Percentiles rank a stretch among this genome's conserved stretches.
Conservation (phyloP, 192 early-diverging fungal genomes). For the Thoreauomyces humboldtii region DNA sequence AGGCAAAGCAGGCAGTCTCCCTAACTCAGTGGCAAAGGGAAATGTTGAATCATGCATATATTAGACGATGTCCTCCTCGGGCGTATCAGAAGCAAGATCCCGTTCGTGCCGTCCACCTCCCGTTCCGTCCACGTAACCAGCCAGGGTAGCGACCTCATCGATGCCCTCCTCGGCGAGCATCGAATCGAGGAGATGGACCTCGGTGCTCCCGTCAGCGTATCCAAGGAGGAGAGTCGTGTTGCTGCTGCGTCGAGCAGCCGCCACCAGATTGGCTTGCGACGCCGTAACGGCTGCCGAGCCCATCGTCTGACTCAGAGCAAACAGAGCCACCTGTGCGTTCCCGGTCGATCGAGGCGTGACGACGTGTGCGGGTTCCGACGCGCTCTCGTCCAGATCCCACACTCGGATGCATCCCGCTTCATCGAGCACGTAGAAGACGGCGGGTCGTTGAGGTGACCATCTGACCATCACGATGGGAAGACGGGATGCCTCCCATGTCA, state of each 20-base stretch:
- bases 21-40: too few relatives aligned
- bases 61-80: too few relatives aligned
- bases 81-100: too few relatives aligned
- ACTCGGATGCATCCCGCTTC: conserved; percentile 24
- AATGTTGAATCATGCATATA: too few relatives aligned
- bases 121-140: conserved; percentile 1
- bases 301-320: conserved; percentile 15
- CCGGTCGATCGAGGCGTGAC: conserved; percentile 3
- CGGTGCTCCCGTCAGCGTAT: conserved; percentile 33
- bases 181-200: conserved; percentile 32
- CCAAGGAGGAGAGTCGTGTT: conserved; percentile 32
- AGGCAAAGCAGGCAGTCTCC: too few relatives aligned
- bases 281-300: conserved; percentile 2
- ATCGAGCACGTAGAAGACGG: conserved; percentile 47
- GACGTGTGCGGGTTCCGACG: conserved; percentile 24
- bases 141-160: conserved; percentile 36
- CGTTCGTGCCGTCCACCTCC: too few relatives aligned
- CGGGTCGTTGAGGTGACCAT: conserved; percentile 50
- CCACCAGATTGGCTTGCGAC: conserved; percentile 19
- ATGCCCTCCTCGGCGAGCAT: conserved; percentile 37
- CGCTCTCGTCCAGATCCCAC: conserved; percentile 45
- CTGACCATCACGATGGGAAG: conserved; percentile 4
- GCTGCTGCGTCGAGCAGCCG: conserved; percentile 2
- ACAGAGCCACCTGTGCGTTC: conserved; percentile 3
- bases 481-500: conserved; percentile 28